Percentiles rank a stretch among this genome's conserved stretches.
phyloP scores from a whole-genome alignment of 2,329 filamentous ascomycete species.

The Fusarium secorum region DNA sequence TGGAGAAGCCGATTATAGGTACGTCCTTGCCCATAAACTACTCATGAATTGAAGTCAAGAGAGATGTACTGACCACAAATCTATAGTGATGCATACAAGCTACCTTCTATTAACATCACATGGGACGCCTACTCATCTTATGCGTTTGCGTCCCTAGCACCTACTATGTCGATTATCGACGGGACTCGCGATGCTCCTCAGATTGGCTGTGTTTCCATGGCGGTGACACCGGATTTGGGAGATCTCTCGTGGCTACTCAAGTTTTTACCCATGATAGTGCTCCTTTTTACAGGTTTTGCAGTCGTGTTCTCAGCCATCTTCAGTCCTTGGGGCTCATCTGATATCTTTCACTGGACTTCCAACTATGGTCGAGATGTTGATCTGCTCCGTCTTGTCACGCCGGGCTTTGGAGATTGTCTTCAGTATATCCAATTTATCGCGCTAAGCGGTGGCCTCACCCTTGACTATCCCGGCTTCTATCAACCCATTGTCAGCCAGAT shows the following conservation, averaged over 20 bases:
- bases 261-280: conserved; percentile 79
- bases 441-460: conserved; percentile 83
- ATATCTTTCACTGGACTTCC: conserved; percentile 95
- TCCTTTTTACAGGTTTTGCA: conserved; percentile 81
- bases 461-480: conserved; percentile 93
- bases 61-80: conserved; percentile 7
- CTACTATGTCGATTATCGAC: conserved; percentile 77
- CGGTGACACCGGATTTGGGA: conserved; percentile 84
- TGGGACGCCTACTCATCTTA: conserved; percentile 84
- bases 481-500: conserved; percentile 89
- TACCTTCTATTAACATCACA: conserved; percentile 77
- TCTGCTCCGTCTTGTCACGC: conserved; percentile 88
- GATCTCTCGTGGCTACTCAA: conserved; percentile 71
- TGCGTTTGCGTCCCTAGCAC: conserved; percentile 81
- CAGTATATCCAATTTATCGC: conserved; percentile 96
- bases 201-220: conserved; percentile 83
- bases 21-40: conserved; percentile 10
- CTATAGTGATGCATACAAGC: conserved; percentile 48
- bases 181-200: conserved; percentile 70
- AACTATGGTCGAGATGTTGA: conserved; percentile 97
- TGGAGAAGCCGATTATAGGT: conserved; percentile 51
- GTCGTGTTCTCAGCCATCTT: conserved; percentile 85
- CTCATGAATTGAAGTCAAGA: not conserved
- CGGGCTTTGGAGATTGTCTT: conserved; percentile 94
- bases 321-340: conserved; percentile 91